Percentiles rank a stretch among this genome's conserved stretches.
These are phyloP conservation scores for Kodamaea plutei DNA, from an alignment of 1,139 yeast genomes.

Conservation along the genomic window DNA sequence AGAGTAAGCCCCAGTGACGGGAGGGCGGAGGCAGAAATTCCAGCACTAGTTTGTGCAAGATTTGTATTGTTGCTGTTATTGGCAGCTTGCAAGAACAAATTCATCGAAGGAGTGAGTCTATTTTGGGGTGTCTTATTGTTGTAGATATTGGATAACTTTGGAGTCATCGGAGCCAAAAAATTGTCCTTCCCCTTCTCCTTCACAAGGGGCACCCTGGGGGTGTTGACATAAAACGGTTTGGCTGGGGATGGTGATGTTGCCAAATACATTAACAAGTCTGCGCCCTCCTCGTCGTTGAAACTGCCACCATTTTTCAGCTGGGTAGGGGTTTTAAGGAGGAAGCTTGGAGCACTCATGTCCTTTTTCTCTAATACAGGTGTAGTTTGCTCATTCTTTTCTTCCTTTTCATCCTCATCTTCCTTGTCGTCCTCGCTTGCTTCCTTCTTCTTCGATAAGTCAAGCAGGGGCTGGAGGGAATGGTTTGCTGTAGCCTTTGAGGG, in stretches of 20 bases:
- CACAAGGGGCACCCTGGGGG: constrained; percentile 23
- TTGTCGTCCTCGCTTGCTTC: constrained; percentile 9
- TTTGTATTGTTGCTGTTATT: constrained; percentile 16
- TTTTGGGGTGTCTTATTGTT: constrained; percentile 41
- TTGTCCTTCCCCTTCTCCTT: constrained; percentile 5
- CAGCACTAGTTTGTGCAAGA: constrained; percentile 1
- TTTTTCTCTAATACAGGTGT: constrained; percentile 34
- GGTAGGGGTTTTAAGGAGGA: constrained; percentile 38
- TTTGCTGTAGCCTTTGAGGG: constrained; percentile 19
- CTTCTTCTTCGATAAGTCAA: constrained; percentile 19
- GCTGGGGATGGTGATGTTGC: constrained; percentile 87
- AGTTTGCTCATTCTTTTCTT: constrained; percentile 18
- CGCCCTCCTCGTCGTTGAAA: constrained; percentile 67
- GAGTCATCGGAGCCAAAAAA: constrained; percentile 35
- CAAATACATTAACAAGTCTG: constrained; percentile 72
- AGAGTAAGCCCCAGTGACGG: constrained; percentile 44
- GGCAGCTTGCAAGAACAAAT: constrained; percentile 19
- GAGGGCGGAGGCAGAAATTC: constrained; percentile 20
- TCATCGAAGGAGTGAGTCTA: constrained; percentile 41
- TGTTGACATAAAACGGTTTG: constrained; percentile 32
- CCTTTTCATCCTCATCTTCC: constrained; percentile 9
- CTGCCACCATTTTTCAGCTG: constrained; percentile 19
- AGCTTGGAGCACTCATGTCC: constrained; percentile 13
- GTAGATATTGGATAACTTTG: constrained; percentile 34
- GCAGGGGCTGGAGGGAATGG: constrained; percentile 32